Percentiles rank a stretch among this genome's conserved stretches.
Evolutionary conservation across 192 early-diverging fungal genomes (phyloP).

Genomic region (Phycomyces blakesleeanus): DNA sequence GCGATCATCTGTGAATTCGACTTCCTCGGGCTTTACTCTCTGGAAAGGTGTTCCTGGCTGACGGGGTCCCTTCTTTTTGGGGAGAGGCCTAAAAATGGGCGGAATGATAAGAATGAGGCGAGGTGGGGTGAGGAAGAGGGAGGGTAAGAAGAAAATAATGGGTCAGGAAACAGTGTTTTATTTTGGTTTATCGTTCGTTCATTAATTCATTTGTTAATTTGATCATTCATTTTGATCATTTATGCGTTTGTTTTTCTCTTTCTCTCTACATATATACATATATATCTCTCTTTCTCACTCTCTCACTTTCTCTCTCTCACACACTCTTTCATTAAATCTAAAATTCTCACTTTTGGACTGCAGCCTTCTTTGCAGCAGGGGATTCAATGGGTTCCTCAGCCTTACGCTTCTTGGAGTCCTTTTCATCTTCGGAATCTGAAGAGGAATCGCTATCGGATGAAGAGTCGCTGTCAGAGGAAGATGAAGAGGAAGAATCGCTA

Average conservation of each 20-base stretch:
- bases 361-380: slow-evolving; percentile 7
- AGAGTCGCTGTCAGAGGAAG: slow-evolving; percentile 18
- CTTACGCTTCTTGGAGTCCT: slow-evolving; percentile 43
- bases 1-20: slow-evolving; percentile 72
- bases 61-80: background rate
- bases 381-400: slow-evolving; percentile 28
- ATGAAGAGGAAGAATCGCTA: slow-evolving; percentile 3
- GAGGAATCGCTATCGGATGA: slow-evolving; percentile 19
- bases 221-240: background rate
- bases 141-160: slow-evolving; percentile 1
- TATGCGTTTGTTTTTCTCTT: too few species aligned
- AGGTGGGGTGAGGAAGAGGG: too few species aligned
- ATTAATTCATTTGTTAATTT: background rate
- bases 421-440: slow-evolving; percentile 8
- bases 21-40: slow-evolving; percentile 77
- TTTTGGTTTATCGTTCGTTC: slow-evolving; percentile 1
- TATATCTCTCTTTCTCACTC: too few species aligned
- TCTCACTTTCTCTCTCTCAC: too few species aligned
- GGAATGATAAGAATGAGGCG: too few species aligned
- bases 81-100: slow-evolving; percentile 6
- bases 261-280: too few species aligned
- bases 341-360: slow-evolving; percentile 1
- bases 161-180: slow-evolving; percentile 4
- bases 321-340: background rate
- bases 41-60: slow-evolving; percentile 68